These are phyloP conservation scores for Phyllosticta paracitricarpa DNA, from an alignment of 2,329 filamentous ascomycete genomes.

Conservation along the genomic window DNA sequence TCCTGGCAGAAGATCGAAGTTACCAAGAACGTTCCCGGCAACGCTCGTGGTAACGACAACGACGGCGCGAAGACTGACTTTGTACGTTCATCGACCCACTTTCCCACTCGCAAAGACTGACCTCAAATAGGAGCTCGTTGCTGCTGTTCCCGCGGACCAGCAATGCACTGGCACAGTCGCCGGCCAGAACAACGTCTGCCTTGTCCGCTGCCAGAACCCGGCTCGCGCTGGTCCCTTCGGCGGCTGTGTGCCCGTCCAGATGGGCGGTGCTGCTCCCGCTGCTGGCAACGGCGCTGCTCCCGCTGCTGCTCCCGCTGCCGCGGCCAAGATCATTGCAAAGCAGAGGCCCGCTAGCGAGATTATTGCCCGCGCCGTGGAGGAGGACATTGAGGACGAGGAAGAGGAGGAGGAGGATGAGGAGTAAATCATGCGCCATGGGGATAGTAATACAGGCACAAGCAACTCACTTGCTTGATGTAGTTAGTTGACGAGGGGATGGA, in stretches of 20 bases:
- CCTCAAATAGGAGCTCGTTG: constrained; percentile 40
- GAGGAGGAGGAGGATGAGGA: not conserved
- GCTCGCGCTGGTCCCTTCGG: constrained; percentile 54
- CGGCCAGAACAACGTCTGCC: constrained; percentile 50
- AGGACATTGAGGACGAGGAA: not conserved
- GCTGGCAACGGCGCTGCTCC: constrained; percentile 12
- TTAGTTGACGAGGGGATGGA: not conserved
- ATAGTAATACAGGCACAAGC: not conserved
- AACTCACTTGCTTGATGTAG: not conserved
- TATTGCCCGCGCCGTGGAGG: not conserved
- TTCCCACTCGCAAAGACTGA: not conserved
- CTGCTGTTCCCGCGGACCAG: constrained; percentile 45
- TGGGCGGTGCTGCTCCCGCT: constrained; percentile 17
- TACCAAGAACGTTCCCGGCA: constrained; percentile 43
- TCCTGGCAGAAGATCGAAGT: constrained; percentile 47
- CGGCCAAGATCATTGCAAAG: not conserved
- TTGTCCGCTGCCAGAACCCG: constrained; percentile 53
- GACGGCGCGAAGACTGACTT: constrained; percentile 12
- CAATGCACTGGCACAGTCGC: constrained; percentile 51
- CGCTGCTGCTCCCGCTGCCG: constrained; percentile 1
- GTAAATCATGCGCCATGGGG: not conserved
- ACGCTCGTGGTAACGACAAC: constrained; percentile 34
- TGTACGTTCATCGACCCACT: constrained; percentile 10
- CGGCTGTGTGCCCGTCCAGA: constrained; percentile 49
- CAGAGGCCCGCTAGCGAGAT: not conserved